Conservation (phyloP, 192 early-diverging fungal genomes). For the Podila clonocystis region DNA sequence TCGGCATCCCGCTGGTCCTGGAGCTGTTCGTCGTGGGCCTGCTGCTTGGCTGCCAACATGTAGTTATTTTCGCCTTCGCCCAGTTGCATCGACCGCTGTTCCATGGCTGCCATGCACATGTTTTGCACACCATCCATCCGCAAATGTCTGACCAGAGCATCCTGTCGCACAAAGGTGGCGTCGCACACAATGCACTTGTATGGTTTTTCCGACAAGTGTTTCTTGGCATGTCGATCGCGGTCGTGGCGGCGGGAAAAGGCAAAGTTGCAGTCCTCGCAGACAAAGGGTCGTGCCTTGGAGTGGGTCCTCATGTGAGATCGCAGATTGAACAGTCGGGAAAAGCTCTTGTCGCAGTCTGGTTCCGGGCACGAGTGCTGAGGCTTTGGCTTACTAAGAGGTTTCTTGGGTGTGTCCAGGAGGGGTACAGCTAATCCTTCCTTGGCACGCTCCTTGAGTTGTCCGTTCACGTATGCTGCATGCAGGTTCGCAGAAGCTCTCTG, state of each 20-base stretch:
- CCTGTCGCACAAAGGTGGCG: conserved; percentile 48
- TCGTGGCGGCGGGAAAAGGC: conserved; percentile 85
- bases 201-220: conserved; percentile 68
- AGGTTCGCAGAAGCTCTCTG: conserved; percentile 46
- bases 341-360: conserved; percentile 81
- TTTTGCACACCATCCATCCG: conserved; percentile 51
- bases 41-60: conserved; percentile 46
- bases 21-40: conserved; percentile 37
- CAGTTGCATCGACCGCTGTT: conserved; percentile 32
- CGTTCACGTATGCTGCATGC: conserved; percentile 47
- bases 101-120: conserved; percentile 50
- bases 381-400: conserved; percentile 20
- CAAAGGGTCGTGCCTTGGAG: conserved; percentile 73
- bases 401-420: conserved; percentile 15
- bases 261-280: conserved; percentile 69
- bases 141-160: conserved; percentile 43
- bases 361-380: conserved; percentile 62
- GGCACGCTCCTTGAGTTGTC: conserved; percentile 32
- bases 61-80: conserved; percentile 27
- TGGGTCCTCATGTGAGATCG: conserved; percentile 83
- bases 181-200: conserved; percentile 69
- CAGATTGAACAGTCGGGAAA: conserved; percentile 88
- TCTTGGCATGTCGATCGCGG: conserved; percentile 76
- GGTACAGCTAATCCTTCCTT: conserved; percentile 19
- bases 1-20: conserved; percentile 16